Percentiles rank a stretch among this genome's conserved stretches.
Evolutionary conservation across 208 protist genomes (phyloP).

Genomic region (Leishmania tarentolae): DNA sequence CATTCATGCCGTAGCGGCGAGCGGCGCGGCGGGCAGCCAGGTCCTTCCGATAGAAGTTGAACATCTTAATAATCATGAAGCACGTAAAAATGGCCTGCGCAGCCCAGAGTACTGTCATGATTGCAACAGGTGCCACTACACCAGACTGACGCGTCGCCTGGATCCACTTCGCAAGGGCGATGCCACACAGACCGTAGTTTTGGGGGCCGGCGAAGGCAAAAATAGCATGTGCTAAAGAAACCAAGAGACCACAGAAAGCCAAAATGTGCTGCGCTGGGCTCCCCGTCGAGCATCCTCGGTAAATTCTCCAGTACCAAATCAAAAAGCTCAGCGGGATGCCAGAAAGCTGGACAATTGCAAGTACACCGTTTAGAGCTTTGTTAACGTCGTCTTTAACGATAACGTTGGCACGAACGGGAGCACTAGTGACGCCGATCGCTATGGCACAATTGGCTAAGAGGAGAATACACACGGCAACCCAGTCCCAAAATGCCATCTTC

Average conservation of each 20-base stretch:
- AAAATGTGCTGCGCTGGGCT: slow-evolving; percentile 50
- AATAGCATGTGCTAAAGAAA: slow-evolving; percentile 51
- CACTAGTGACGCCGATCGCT: slow-evolving; percentile 44
- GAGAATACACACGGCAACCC: slow-evolving; percentile 63
- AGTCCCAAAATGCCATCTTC: slow-evolving; percentile 64
- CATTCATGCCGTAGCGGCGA: slow-evolving; percentile 22
- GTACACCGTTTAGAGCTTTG: slow-evolving; percentile 38
- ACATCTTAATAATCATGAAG: slow-evolving; percentile 55
- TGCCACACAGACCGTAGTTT: slow-evolving; percentile 54
- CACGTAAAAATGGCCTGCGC: slow-evolving; percentile 43
- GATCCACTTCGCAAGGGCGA: slow-evolving; percentile 43
- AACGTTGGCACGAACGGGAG: slow-evolving; percentile 11
- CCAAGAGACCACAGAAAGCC: slow-evolving; percentile 56
- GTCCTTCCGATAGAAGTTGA: slow-evolving; percentile 70
- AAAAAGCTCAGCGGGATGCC: slow-evolving; percentile 74
- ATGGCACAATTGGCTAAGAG: slow-evolving; percentile 57
- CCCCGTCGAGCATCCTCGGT: slow-evolving; percentile 51
- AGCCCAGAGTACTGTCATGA: slow-evolving; percentile 61
- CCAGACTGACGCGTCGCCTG: slow-evolving; percentile 30
- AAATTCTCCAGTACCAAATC: slow-evolving; percentile 73
- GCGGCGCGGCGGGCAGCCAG: slow-evolving; percentile 49
- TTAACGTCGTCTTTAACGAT: slow-evolving; percentile 29
- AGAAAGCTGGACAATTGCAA: slow-evolving; percentile 58
- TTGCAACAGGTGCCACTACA: slow-evolving; percentile 42
- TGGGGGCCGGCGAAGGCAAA: slow-evolving; percentile 55